Evolutionary conservation across 2,329 filamentous ascomycete genomes (phyloP).

Genomic region (Pseudogymnoascus pannorum): DNA sequence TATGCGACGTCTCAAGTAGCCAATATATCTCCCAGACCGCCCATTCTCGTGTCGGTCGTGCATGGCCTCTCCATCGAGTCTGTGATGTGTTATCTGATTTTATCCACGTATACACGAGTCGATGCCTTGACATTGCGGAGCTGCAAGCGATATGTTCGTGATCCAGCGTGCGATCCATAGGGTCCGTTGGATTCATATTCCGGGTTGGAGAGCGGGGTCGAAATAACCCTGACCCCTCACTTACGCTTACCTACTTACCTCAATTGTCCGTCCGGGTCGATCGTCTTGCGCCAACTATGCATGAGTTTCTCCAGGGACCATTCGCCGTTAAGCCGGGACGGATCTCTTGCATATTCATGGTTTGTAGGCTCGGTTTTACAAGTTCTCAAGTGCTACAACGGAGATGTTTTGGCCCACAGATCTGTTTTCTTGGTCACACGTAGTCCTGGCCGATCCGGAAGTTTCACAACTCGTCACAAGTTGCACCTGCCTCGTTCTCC

Average conservation of each 20-base stretch:
- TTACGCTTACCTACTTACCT: too few species aligned
- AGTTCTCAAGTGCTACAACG: background rate
- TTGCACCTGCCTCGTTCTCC: too few species aligned
- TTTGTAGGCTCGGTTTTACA: background rate
- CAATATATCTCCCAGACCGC: background rate
- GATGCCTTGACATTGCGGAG: background rate
- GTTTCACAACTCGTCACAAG: background rate
- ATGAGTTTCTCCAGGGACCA: background rate
- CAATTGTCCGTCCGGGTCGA: too few species aligned
- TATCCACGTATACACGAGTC: too few species aligned
- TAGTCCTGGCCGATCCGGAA: background rate
- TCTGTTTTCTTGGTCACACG: background rate
- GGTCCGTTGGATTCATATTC: background rate
- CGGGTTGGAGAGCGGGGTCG: background rate
- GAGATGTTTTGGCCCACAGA: background rate
- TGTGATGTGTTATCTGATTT: background rate
- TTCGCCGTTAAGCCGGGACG: background rate
- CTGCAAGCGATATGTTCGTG: background rate
- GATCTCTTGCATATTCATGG: background rate
- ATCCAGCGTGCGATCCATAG: background rate
- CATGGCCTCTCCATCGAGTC: background rate
- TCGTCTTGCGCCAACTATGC: background rate
- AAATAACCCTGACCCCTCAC: background rate
- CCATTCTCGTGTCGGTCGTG: background rate
- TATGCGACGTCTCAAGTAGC: background rate